A percentile compares a stretch with the other conserved stretches of the same genome.
Evolutionary conservation across 2,329 filamentous ascomycete species (phyloP).

Genomic region (Sphaerulina musiva): DNA sequence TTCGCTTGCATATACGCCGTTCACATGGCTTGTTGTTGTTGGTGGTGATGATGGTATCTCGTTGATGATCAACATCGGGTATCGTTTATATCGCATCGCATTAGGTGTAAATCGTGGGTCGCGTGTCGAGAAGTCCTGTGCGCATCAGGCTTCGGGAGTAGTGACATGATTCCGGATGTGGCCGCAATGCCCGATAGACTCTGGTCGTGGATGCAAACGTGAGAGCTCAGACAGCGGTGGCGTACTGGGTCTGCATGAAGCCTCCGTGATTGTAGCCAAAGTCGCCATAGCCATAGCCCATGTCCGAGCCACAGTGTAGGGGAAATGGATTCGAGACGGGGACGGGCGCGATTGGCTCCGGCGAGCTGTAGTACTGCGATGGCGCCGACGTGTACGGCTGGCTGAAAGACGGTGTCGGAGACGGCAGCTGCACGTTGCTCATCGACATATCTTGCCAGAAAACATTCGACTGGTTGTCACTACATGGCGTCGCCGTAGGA

Average conservation of each 20-base stretch:
- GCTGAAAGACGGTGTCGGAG: conserved; percentile 73
- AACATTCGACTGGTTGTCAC: conserved; percentile 61
- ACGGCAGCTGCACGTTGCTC: conserved; percentile 64
- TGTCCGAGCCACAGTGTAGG: conserved; percentile 71
- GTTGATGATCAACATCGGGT: conserved; percentile 38
- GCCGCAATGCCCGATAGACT: conserved; percentile 38
- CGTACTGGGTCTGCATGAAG: conserved; percentile 60
- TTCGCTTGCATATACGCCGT: conserved; percentile 47
- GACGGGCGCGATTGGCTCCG: conserved; percentile 65
- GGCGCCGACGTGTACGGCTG: conserved; percentile 59
- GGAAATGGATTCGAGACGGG: conserved; percentile 82
- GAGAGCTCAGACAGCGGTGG: conserved; percentile 75
- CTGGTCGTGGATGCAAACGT: conserved; percentile 32
- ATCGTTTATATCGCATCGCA: conserved; percentile 36
- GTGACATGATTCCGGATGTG: conserved; percentile 24
- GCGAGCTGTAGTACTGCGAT: conserved; percentile 68
- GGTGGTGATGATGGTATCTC: conserved; percentile 28
- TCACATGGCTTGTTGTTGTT: conserved; percentile 44
- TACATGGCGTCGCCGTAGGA: conserved; percentile 59
- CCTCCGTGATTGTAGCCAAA: conserved; percentile 87
- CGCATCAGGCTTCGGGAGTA: conserved; percentile 33
- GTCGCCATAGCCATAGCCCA: conserved; percentile 56
- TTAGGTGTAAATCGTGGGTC: conserved; percentile 33
- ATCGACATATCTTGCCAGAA: conserved; percentile 77
- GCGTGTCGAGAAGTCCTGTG: conserved; percentile 39